These are phyloP conservation scores for Ganoderma sp. DNA, from an alignment of 1,284 basidiomycete genomes.

Conservation along the genomic window DNA sequence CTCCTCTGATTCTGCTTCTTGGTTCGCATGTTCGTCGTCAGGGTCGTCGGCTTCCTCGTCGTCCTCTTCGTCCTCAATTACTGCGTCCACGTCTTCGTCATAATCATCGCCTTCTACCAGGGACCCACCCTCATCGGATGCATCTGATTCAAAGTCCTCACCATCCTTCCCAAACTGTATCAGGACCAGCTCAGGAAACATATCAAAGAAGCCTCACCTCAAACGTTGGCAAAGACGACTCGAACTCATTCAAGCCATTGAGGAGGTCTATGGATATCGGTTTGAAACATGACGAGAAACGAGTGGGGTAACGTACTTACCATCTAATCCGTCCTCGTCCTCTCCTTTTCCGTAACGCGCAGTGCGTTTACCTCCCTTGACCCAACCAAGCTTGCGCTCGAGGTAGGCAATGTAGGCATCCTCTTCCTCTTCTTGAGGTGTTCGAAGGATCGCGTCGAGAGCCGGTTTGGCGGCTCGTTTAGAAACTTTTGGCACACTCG, in stretches of 20 bases:
- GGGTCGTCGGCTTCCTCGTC: conserved; percentile 19
- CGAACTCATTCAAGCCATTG: conserved; percentile 37
- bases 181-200: not conserved
- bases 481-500: conserved; percentile 23
- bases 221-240: conserved; percentile 27
- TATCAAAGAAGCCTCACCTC: conserved; percentile 2
- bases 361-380: conserved; percentile 37
- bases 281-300: not conserved
- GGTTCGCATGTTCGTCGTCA: conserved; percentile 21
- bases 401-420: conserved; percentile 42
- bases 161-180: conserved; percentile 2
- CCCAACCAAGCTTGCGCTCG: conserved; percentile 41
- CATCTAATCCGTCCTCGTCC: conserved; percentile 41
- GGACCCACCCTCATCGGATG: conserved; percentile 6
- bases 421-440: conserved; percentile 38
- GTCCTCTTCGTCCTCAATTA: conserved; percentile 20
- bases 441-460: conserved; percentile 21
- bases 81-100: conserved; percentile 28
- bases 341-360: conserved; percentile 37
- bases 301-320: conserved; percentile 20
- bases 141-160: conserved; percentile 12
- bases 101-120: conserved; percentile 3
- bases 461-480: conserved; percentile 16
- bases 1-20: conserved; percentile 35
- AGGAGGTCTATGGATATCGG: conserved; percentile 34